These are phyloP conservation scores for Pyrenophora teres DNA, from an alignment of 2,329 filamentous ascomycete species.

Conservation along the genomic window DNA sequence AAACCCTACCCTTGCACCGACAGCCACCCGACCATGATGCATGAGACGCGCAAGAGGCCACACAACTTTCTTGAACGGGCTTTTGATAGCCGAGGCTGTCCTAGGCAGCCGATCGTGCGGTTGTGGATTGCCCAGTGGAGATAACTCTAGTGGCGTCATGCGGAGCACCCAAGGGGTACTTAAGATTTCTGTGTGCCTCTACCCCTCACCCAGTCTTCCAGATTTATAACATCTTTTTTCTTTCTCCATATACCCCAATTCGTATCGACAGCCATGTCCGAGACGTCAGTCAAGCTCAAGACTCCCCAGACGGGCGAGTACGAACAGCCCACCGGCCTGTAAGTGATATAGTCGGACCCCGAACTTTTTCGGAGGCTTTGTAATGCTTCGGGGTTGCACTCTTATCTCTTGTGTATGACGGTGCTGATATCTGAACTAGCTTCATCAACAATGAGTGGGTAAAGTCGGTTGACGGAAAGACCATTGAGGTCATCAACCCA, in stretches of 20 bases:
- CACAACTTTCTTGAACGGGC: conserved; percentile 24
- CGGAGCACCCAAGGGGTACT: conserved; percentile 27
- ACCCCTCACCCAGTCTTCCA: conserved; percentile 26
- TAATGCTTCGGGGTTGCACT: not conserved
- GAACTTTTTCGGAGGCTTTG: conserved; percentile 13
- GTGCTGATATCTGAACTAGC: conserved; percentile 50
- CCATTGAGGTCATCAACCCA: conserved; percentile 91
- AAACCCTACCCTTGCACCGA: conserved; percentile 26
- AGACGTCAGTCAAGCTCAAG: conserved; percentile 62
- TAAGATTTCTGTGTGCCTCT: conserved; percentile 33
- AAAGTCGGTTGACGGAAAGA: conserved; percentile 81
- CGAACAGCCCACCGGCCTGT: conserved; percentile 60
- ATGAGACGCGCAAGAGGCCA: conserved; percentile 28
- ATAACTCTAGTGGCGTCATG: conserved; percentile 31
- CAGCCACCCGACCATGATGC: conserved; percentile 24
- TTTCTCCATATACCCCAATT: conserved; percentile 37
- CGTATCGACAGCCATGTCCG: conserved; percentile 49
- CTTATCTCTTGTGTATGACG: not conserved
- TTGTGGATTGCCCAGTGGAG: conserved; percentile 23
- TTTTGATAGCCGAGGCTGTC: conserved; percentile 43
- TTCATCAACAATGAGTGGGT: conserved; percentile 96
- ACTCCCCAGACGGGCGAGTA: conserved; percentile 68
- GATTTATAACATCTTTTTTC: conserved; percentile 16
- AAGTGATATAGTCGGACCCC: conserved; percentile 37
- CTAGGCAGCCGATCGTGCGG: conserved; percentile 19